phyloP scores from a whole-genome alignment of 2,329 filamentous ascomycete genomes.

The Fusarium denticulatum region DNA sequence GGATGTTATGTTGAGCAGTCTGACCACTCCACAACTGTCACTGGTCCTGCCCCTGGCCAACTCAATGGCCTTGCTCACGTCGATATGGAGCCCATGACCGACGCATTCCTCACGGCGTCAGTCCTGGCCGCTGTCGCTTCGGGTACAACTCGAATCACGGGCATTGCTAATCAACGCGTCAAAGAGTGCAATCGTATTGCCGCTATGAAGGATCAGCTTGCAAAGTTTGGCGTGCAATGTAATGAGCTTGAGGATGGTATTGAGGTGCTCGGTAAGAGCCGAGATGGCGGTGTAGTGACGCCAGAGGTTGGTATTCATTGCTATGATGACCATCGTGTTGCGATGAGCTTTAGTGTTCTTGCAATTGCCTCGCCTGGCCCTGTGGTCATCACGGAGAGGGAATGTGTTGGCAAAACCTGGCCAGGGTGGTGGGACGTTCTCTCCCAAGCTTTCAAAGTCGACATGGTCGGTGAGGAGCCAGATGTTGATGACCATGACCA shows the following conservation, averaged over 20 bases:
- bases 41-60: conserved; percentile 79
- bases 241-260: conserved; percentile 96
- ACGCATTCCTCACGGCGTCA: conserved; percentile 95
- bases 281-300: conserved; percentile 57
- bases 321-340: conserved; percentile 97
- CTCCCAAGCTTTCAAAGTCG: conserved; percentile 78
- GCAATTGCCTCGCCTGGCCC: conserved; percentile 75
- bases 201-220: conserved; percentile 94
- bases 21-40: conserved; percentile 88
- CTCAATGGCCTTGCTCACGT: conserved; percentile 82
- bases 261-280: conserved; percentile 68
- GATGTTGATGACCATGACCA: conserved; percentile 23
- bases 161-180: conserved; percentile 96
- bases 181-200: conserved; percentile 98
- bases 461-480: conserved; percentile 78
- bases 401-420: conserved; percentile 98
- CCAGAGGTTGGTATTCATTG: conserved; percentile 81
- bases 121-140: conserved; percentile 90
- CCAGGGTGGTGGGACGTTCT: conserved; percentile 98
- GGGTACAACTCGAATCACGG: conserved; percentile 85
- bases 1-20: conserved; percentile 91
- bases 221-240: conserved; percentile 90
- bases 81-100: conserved; percentile 99
- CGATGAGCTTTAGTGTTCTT: conserved; percentile 97
- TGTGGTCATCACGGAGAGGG: conserved; percentile 84